A percentile compares a stretch with the other conserved stretches of the same genome.
Conservation (phyloP, 768 basidiomycete species). For the Serendipita sp. region DNA sequence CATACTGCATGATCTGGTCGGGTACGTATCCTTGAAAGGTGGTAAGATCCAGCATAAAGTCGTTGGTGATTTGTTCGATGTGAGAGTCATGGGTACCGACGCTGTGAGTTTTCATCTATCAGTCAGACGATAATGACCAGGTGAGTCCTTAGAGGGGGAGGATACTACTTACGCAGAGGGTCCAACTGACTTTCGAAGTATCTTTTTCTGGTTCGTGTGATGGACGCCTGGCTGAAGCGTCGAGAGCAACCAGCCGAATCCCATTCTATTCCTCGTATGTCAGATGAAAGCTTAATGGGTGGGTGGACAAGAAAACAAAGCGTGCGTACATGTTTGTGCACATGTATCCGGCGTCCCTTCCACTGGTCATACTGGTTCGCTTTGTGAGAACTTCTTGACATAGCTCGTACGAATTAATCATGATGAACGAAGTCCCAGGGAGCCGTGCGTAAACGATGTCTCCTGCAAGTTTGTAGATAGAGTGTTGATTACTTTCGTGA, state of each 20-base stretch:
- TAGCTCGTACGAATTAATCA: slow-evolving; percentile 12
- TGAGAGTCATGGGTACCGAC: not conserved
- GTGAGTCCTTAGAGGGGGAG: too few species aligned
- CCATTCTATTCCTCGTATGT: not conserved
- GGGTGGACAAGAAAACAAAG: not conserved
- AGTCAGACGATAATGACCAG: too few species aligned
- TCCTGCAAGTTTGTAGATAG: slow-evolving; percentile 4
- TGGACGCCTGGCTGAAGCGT: not conserved
- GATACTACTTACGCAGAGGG: not conserved
- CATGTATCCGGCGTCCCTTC: slow-evolving; percentile 8
- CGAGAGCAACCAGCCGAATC: not conserved
- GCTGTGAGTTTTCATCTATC: too few species aligned
- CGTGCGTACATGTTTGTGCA: slow-evolving; percentile 7
- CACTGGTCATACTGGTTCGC: slow-evolving; percentile 13
- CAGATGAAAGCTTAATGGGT: not conserved
- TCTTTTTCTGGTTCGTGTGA: not conserved
- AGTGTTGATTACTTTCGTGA: not conserved
- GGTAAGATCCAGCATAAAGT: not conserved
- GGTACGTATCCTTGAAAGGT: not conserved
- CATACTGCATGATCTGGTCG: not conserved
- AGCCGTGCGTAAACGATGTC: slow-evolving; percentile 16
- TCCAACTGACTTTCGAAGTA: not conserved
- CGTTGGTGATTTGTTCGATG: not conserved
- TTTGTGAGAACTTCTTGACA: slow-evolving; percentile 13
- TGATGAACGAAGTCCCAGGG: slow-evolving; percentile 11